Conservation (phyloP, 148 eudicot genomes). For the Chenopodium berlandieri region DNA sequence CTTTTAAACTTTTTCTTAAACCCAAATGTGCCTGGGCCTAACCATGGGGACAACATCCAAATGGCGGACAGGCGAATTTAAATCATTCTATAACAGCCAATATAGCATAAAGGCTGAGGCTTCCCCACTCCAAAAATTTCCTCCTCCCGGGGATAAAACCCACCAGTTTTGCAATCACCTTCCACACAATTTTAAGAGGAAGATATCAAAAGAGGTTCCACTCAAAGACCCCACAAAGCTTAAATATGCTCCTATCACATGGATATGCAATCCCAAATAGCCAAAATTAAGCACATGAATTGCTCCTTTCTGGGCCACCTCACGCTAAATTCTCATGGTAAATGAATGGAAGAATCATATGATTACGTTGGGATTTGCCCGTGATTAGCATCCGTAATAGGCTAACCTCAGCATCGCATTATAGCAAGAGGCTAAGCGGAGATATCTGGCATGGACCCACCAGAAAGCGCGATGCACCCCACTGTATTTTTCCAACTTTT, state of each 20-base stretch:
- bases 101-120: slow-evolving; percentile 26
- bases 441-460: slow-evolving; percentile 19
- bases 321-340: slow-evolving; percentile 14
- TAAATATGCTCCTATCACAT: slow-evolving; percentile 26
- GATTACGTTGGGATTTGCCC: slow-evolving; percentile 24
- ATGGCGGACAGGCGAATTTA: slow-evolving; percentile 28
- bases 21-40: slow-evolving; percentile 17
- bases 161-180: slow-evolving; percentile 15
- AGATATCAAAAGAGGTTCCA: slow-evolving; percentile 26
- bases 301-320: slow-evolving; percentile 28
- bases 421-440: background rate
- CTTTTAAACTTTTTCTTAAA: background rate
- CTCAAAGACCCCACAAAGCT: slow-evolving; percentile 22
- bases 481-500: background rate
- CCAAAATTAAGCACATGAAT: slow-evolving; percentile 29
- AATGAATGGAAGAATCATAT: slow-evolving; percentile 25
- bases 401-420: slow-evolving; percentile 21
- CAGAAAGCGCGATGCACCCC: background rate
- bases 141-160: slow-evolving; percentile 1
- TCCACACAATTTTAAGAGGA: slow-evolving; percentile 27
- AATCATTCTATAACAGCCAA: slow-evolving; percentile 25
- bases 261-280: slow-evolving; percentile 34
- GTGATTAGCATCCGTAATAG: background rate
- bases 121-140: slow-evolving; percentile 15
- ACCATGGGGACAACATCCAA: slow-evolving; percentile 18